Evolutionary conservation across 75 land plant genomes (phyloP), one percentile per base, ranked within the genome.

Genomic region (Pinus albicaulis): DNA sequence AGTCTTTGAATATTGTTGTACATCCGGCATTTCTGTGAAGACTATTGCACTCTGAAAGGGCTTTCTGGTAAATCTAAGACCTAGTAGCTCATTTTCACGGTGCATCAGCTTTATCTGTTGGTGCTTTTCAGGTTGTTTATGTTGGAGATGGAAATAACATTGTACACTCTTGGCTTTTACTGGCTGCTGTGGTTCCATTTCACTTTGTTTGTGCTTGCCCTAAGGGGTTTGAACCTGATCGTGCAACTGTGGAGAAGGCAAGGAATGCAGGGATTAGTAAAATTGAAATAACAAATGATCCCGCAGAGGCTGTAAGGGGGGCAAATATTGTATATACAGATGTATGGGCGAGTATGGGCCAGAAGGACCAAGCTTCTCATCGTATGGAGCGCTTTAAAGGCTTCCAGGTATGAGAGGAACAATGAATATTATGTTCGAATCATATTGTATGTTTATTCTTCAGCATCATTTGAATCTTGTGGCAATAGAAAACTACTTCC

Each of bases 321-420:
- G 98, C 99, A 76, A 80, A 98, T 79, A 87, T 98, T 55, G 90
- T 98, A 7, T 98, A 98, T 80, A 80, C 99, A 34, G 99, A 98
- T 87, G 99, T 98, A 8, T 98, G 99, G 99, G 96, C 99, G 20
- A 98, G 99, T 81, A 98, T 98, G 98, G 99, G 99, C 48, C 99
- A 98, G 74, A 98, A 98, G 73, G 99, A 95, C 44, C 94, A 98
- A 77, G 98, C 99, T 63, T 88, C 86, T 22, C 74, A 82, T 77
- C 91, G 99, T 59, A 78, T 84, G 31, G 82, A 89, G 82, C 79
- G 71, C n/a, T 97, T 97, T 79, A 83, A 91, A 89, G 95, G 93
- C 63, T 97, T 97, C 71, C 93, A 97, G 99, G 99, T 94, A 78
- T 66, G 59, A n/a, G 53, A 10, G 53, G 53, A 11, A 48, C 53